Evolutionary conservation across 2,329 filamentous ascomycete species (phyloP), one percentile per base, ranked within the genome.

Genomic region (Aspergillus oerlinghausenensis): DNA sequence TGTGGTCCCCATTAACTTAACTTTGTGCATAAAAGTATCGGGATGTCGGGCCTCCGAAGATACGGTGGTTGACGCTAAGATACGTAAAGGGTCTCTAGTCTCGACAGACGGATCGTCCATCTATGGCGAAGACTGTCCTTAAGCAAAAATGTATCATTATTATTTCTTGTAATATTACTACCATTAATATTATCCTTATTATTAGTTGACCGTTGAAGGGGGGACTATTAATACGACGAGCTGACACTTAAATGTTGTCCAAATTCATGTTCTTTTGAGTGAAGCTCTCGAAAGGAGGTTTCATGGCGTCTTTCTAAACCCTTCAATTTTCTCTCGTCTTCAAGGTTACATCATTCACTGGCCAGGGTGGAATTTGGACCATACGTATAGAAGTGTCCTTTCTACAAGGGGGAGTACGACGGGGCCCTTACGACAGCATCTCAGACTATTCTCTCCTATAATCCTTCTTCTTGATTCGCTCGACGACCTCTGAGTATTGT

Each of bases 21-120:
- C 1, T n/a, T 32, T 35, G 28, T 51, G 49, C 49, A 51, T 51
- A 51, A 51, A 56, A 19, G 19, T 38, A 29, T 60, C 58, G 58
- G 58, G 25, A 54, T 38, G 58, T 60, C 56, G 56, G 58, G 48
- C 40, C 49, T 60, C 58, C 58, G 58, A 60, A 35, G 42, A 19
- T 21, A 45, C 19, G 21, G 21, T 19, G 11, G n/a, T 23, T 19
- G 42, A 23, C 42, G 23, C 14, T 14, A 6, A 10, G 10, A 47
- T 47, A 7, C 21, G 43, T 47, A 47, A 26, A 19, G 10, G 21
- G 10, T 32, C 21, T 43, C n/a, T n/a, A 43, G 28, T 29, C 28
- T 32, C n/a, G 19, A 3, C 40, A 7, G 9, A 21, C 32, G 25
- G 5, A 26, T 7, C 25, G 7, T 26, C 25, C 32, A 35, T 35